Evolutionary conservation across 148 eudicot genomes (phyloP), one percentile per base, ranked within the genome.

Genomic region (Selenicereus undatus): DNA sequence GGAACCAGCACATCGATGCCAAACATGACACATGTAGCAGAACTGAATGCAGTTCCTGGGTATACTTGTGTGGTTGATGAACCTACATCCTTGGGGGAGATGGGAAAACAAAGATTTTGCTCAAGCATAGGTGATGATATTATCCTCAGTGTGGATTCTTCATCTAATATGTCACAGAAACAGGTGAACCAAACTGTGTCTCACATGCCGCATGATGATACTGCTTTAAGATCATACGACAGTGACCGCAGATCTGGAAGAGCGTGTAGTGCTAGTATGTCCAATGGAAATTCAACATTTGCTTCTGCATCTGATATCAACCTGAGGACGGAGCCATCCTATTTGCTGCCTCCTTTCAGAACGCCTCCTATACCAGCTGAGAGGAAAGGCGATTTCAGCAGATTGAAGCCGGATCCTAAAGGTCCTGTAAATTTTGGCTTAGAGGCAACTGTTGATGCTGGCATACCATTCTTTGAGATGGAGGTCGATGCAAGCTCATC

Each of bases 381-480:
- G 35, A 87, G 85, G 78, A 83, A 81, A 18, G 85, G 75, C 76
- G 87, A 54, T 35, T 65, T 75, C 51, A 77, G 52, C 62, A 81
- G 60, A 75, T 79, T 71, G 42, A 82, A 79, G 73, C 81, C 89
- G 60, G 88, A 80, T 84, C 78, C 66, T 36, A 85, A 77, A 84
- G 86, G 77, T 85, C 84, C 92, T 76, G 83, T 84, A 79, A 85
- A 86, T 76, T 85, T 71, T 88, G 82, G 84, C 35, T 89, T 78
- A 79, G 91, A 89, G 78, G 77, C 79, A 73, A 82, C 64, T 71
- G 60, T 51, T 62, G 88, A 83, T 82, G 88, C 81, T 60, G 80
- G 73, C 75, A 86, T 87, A 42, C 90, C 88, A 82, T 92, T 82
- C 81, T 89, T 87, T 91, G 97, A 93, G 83, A 93, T 92, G 83